A percentile compares a stretch with the other conserved stretches of the same genome.
Evolutionary conservation across 163 green algal genomes (phyloP).

Genomic region (Volvox carteri): DNA sequence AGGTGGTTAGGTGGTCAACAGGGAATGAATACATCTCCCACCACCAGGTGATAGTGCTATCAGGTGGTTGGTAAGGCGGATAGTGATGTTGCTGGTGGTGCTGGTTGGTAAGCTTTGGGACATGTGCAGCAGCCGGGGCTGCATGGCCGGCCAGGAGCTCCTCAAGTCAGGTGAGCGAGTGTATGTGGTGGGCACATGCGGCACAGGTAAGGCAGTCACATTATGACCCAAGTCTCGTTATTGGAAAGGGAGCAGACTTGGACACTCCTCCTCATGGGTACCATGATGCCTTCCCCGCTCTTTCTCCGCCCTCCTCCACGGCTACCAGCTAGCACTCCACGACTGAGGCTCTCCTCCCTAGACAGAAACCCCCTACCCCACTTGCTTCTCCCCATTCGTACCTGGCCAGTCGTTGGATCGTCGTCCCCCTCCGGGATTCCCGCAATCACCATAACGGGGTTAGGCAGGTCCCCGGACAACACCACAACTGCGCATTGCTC

Average conservation of each 20-base stretch:
- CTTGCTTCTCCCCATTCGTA: background rate
- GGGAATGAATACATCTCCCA: background rate
- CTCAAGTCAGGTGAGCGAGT: too few relatives aligned
- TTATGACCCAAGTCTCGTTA: background rate
- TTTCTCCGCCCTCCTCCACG: background rate
- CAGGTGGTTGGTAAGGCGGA: too few relatives aligned
- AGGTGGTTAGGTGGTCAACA: background rate
- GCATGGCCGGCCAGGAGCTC: too few relatives aligned
- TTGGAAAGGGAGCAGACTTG: background rate
- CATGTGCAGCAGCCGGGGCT: too few relatives aligned
- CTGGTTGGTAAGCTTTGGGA: too few relatives aligned
- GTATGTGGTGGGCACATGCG: too few relatives aligned
- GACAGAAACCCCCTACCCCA: background rate
- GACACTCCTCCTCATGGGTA: background rate
- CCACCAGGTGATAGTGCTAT: too few relatives aligned
- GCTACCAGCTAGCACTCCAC: background rate
- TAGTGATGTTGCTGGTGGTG: too few relatives aligned
- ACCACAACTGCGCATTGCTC: background rate
- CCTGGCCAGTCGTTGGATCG: background rate
- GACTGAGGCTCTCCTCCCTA: background rate
- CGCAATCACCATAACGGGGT: constrained; percentile 12
- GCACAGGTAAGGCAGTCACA: too few relatives aligned
- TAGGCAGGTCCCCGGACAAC: background rate
- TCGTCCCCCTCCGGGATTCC: background rate
- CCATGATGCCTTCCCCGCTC: background rate